Conservation (phyloP, 2,329 filamentous ascomycete genomes). For the Monilinia polystroma region DNA sequence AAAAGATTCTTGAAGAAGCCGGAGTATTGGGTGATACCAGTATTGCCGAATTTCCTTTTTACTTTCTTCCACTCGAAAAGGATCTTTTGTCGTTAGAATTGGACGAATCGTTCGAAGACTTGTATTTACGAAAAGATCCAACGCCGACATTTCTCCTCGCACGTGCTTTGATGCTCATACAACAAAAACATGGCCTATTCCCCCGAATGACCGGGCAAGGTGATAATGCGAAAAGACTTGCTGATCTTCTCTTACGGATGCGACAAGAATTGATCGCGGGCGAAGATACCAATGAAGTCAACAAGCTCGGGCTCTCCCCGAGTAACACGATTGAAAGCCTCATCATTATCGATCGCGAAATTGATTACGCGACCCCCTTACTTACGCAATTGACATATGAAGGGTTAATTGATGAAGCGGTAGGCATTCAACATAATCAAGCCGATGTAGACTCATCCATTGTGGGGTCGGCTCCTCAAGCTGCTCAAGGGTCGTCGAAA, state of each 20-base stretch:
- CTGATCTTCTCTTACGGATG: conserved; percentile 86
- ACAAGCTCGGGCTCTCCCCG: conserved; percentile 70
- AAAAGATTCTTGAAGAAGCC: conserved; percentile 87
- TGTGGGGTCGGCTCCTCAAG: conserved; percentile 68
- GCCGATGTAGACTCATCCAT: conserved; percentile 90
- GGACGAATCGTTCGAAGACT: conserved; percentile 79
- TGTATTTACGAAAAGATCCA: conserved; percentile 88
- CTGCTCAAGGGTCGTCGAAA: conserved; percentile 54
- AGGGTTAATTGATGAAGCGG: conserved; percentile 90
- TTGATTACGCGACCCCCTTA: conserved; percentile 87
- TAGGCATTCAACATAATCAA: conserved; percentile 88
- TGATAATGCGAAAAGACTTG: conserved; percentile 85
- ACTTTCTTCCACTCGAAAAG: conserved; percentile 87
- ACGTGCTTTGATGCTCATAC: conserved; percentile 89
- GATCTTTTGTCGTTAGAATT: conserved; percentile 91
- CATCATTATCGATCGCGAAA: conserved; percentile 92
- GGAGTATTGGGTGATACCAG: conserved; percentile 91
- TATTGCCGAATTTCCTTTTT: conserved; percentile 80
- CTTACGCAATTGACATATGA: conserved; percentile 97
- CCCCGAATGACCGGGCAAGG: conserved; percentile 94
- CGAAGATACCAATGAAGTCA: conserved; percentile 65
- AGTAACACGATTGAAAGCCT: conserved; percentile 86
- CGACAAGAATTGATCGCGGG: conserved; percentile 82
- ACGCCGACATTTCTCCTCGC: conserved; percentile 87
- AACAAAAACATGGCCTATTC: conserved; percentile 88